phyloP scores from a whole-genome alignment of 2,329 filamentous ascomycete genomes.

The Cylindrodendrum hubeiense region DNA sequence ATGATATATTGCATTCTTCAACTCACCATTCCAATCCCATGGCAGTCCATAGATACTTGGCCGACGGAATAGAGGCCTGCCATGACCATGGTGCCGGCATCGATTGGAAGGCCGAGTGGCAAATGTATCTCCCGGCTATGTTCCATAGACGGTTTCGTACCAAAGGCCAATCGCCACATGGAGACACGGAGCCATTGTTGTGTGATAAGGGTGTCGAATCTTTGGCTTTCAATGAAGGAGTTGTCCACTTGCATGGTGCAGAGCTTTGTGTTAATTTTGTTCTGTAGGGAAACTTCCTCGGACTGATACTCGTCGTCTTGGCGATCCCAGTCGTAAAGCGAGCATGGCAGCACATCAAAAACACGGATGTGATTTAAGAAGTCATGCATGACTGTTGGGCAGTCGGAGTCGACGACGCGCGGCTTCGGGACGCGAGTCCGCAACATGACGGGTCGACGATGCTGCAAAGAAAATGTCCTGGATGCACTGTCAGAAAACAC shows the following conservation, averaged over 20 bases:
- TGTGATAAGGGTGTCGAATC: slow-evolving; percentile 49
- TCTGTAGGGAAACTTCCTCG: slow-evolving; percentile 39
- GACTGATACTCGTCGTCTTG: slow-evolving; percentile 34
- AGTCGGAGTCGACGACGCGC: slow-evolving; percentile 46
- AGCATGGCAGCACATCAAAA: slow-evolving; percentile 46
- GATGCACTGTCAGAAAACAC: background rate
- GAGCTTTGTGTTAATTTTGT: slow-evolving; percentile 43
- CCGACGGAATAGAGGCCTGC: slow-evolving; percentile 41
- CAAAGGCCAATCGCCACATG: slow-evolving; percentile 49
- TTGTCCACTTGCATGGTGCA: slow-evolving; percentile 43
- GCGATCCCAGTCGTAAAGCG: slow-evolving; percentile 48
- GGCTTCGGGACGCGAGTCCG: slow-evolving; percentile 47
- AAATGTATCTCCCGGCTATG: slow-evolving; percentile 36
- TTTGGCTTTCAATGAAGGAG: slow-evolving; percentile 48
- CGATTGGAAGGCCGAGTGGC: slow-evolving; percentile 41
- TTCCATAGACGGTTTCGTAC: slow-evolving; percentile 39
- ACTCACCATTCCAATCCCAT: slow-evolving; percentile 49
- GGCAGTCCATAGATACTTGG: slow-evolving; percentile 46
- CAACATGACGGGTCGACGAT: slow-evolving; percentile 46
- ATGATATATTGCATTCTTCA: background rate
- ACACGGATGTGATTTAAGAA: slow-evolving; percentile 49
- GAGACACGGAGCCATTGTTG: slow-evolving; percentile 49
- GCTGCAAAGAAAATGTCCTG: slow-evolving; percentile 49
- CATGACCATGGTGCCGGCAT: slow-evolving; percentile 48
- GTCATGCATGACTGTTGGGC: slow-evolving; percentile 50